phyloP scores from a whole-genome alignment of 1,284 basidiomycete genomes.

The Coniophora puteana region DNA sequence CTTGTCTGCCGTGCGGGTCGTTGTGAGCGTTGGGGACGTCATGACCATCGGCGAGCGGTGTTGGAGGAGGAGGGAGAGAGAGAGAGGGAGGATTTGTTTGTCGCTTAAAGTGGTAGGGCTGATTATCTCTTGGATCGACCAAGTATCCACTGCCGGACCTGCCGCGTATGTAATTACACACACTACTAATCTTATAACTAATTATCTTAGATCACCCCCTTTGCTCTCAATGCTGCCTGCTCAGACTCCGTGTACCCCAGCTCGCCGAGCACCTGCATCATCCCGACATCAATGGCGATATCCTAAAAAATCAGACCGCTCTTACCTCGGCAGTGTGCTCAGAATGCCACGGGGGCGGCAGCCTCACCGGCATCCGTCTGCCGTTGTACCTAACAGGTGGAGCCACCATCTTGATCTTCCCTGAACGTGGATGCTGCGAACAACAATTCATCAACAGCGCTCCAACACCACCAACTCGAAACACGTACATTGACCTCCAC shows the following conservation, averaged over 20 bases:
- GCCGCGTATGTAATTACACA: too few relatives aligned
- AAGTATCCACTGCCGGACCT: too few relatives aligned
- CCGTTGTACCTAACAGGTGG: constrained; percentile 90
- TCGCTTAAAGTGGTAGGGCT: too few relatives aligned
- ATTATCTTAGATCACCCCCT: constrained; percentile 49
- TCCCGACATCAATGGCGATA: neutral
- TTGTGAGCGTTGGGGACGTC: too few relatives aligned
- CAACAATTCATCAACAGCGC: constrained; percentile 4
- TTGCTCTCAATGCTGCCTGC: constrained; percentile 49
- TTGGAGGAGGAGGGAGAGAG: too few relatives aligned
- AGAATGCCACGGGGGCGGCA: constrained; percentile 81
- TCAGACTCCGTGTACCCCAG: constrained; percentile 61
- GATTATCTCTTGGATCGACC: too few relatives aligned
- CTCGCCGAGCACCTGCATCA: constrained; percentile 58
- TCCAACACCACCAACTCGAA: constrained; percentile 13
- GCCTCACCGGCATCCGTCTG: constrained; percentile 67
- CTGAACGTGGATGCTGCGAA: constrained; percentile 68
- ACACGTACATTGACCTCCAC: constrained; percentile 57
- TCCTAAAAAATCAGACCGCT: constrained; percentile 4
- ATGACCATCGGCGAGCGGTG: too few relatives aligned
- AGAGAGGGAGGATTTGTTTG: too few relatives aligned
- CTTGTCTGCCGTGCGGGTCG: too few relatives aligned
- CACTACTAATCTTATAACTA: too few relatives aligned
- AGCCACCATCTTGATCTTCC: constrained; percentile 82
- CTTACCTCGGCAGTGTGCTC: constrained; percentile 78